A percentile compares a stretch with the other conserved stretches of the same genome.
Conservation (phyloP, 2,329 filamentous ascomycete genomes). For the Fusarium chuoi region DNA sequence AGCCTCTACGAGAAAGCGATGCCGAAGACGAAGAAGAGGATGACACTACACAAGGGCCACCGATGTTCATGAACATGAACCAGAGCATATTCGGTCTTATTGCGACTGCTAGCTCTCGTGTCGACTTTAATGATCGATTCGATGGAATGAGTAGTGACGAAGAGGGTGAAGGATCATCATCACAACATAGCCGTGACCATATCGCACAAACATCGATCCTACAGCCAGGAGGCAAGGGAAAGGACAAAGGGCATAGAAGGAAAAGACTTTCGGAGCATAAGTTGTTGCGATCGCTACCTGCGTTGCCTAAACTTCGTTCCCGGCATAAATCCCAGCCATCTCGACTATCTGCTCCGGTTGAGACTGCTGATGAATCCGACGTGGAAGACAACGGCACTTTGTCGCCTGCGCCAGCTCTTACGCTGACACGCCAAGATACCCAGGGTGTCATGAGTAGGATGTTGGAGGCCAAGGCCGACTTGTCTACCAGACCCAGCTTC, state of each 20-base stretch:
- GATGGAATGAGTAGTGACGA: conserved; percentile 84
- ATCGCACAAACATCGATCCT: conserved; percentile 57
- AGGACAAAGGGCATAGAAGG: conserved; percentile 58
- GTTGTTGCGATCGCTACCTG: conserved; percentile 72
- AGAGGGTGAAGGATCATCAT: conserved; percentile 70
- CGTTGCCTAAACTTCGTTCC: conserved; percentile 61
- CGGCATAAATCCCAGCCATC: conserved; percentile 57
- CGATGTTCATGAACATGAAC: conserved; percentile 80
- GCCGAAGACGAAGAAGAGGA: conserved; percentile 62
- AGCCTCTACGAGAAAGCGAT: conserved; percentile 62
- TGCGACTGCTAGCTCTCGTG: conserved; percentile 83
- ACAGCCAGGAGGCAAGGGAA: conserved; percentile 46
- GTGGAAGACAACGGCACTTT: conserved; percentile 43
- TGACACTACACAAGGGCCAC: conserved; percentile 54
- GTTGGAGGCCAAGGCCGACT: conserved; percentile 75
- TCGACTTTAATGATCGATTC: conserved; percentile 84
- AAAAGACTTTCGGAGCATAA: conserved; percentile 73
- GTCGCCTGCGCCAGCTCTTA: conserved; percentile 37
- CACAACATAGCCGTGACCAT: conserved; percentile 55
- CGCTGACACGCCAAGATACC: conserved; percentile 45
- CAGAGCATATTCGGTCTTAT: conserved; percentile 95
- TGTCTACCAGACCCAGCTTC: conserved; percentile 68
- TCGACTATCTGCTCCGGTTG: conserved; percentile 50
- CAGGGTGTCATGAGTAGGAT: conserved; percentile 77
- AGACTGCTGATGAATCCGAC: conserved; percentile 47